Evolutionary conservation across 306 rosid genomes (phyloP).

Genomic region (Begonia peltatifolia): DNA sequence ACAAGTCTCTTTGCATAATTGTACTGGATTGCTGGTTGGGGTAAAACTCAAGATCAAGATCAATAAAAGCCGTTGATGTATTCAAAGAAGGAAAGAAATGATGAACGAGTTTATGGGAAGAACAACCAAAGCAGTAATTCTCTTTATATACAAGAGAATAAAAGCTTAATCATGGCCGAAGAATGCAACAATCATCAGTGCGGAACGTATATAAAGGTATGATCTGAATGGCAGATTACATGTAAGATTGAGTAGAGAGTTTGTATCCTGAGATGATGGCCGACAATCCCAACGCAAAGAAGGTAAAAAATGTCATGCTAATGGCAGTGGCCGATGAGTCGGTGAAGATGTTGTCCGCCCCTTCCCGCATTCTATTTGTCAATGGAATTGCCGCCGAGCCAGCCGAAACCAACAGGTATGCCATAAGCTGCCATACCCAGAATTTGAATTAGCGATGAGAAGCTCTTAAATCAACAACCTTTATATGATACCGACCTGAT

Average conservation of each 20-base stretch:
- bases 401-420: slow-evolving; percentile 64
- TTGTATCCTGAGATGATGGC: slow-evolving; percentile 56
- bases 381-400: slow-evolving; percentile 56
- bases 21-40: no score
- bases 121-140: no score
- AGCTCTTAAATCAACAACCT: background rate
- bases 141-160: no score
- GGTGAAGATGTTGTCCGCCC: slow-evolving; percentile 46
- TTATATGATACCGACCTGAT: slow-evolving; percentile 36
- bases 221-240: slow-evolving; percentile 14
- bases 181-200: no score
- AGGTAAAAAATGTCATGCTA: slow-evolving; percentile 57
- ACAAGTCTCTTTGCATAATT: no score
- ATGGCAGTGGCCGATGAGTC: slow-evolving; percentile 56
- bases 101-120: no score
- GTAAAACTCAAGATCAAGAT: no score
- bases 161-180: no score
- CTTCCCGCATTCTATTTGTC: slow-evolving; percentile 55
- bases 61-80: no score
- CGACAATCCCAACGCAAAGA: slow-evolving; percentile 32
- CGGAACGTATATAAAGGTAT: no score
- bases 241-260: slow-evolving; percentile 36
- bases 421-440: slow-evolving; percentile 41
- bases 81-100: no score
- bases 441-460: background rate